Evolutionary conservation across 495 filamentous ascomycete genomes (phyloP).

Genomic region (Endocarpon pusillum): DNA sequence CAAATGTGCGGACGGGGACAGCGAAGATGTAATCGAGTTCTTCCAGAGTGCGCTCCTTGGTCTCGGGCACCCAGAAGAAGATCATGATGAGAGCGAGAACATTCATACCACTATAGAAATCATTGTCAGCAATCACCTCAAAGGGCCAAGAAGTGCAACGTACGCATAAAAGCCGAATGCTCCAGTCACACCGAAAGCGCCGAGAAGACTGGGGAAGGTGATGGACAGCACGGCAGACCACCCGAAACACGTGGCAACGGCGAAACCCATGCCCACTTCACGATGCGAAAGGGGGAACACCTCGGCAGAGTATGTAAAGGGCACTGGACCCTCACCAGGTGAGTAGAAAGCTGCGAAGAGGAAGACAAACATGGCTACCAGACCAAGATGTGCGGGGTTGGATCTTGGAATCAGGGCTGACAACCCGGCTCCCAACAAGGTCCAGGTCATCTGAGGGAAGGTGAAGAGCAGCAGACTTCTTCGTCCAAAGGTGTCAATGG

Average conservation of each 20-base stretch:
- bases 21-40: conserved; percentile 35
- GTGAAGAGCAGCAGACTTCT: conserved; percentile 64
- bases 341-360: conserved; percentile 59
- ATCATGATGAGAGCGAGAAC: conserved; percentile 30
- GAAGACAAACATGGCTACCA: conserved; percentile 56
- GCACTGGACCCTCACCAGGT: conserved; percentile 67
- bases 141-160: conserved; percentile 33
- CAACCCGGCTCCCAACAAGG: conserved; percentile 52
- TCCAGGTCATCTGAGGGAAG: conserved; percentile 74
- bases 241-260: conserved; percentile 51
- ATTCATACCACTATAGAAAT: conserved; percentile 37
- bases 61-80: conserved; percentile 32
- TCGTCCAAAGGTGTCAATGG: conserved; percentile 74
- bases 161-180: conserved; percentile 45
- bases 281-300: conserved; percentile 60
- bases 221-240: conserved; percentile 49
- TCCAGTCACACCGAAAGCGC: conserved; percentile 28
- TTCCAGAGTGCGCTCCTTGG: conserved; percentile 29
- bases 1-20: conserved; percentile 30
- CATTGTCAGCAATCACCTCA: conserved; percentile 8
- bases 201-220: conserved; percentile 48
- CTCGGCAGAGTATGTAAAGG: conserved; percentile 67
- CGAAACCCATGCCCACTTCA: conserved; percentile 58
- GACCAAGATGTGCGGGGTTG: conserved; percentile 34
- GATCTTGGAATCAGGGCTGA: conserved; percentile 44